Evolutionary conservation across 805 yeast species (phyloP).

Genomic region (Yamadazyma endophytica): DNA sequence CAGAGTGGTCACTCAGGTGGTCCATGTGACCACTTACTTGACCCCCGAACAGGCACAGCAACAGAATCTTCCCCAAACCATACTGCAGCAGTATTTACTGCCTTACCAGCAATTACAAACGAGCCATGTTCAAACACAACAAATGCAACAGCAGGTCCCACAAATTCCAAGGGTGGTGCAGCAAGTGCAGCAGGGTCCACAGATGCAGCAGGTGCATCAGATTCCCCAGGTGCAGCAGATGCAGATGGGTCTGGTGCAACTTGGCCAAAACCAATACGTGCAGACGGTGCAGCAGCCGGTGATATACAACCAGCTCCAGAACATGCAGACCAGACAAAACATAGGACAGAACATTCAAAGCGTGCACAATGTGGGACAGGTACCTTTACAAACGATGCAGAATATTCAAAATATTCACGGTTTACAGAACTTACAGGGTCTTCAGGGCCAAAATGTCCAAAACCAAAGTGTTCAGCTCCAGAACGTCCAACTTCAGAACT

Average conservation of each 20-base stretch:
- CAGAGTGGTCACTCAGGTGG: too few species aligned
- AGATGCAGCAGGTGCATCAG: not conserved
- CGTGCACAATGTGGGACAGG: not conserved
- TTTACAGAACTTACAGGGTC: conserved; percentile 1
- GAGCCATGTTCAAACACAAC: conserved; percentile 1
- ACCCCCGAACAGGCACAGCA: too few species aligned
- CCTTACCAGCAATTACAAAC: conserved; percentile 1
- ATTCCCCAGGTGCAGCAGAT: too few species aligned
- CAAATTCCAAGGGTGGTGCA: conserved; percentile 1
- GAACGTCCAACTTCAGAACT: too few species aligned
- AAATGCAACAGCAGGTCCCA: not conserved
- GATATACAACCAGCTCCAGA: too few species aligned
- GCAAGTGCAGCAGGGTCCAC: conserved; percentile 1
- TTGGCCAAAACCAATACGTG: too few species aligned
- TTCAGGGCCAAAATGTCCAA: conserved; percentile 1
- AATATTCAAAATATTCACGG: too few species aligned
- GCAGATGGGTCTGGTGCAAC: too few species aligned
- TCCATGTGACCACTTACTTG: too few species aligned
- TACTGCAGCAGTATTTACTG: not conserved
- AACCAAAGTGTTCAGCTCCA: not conserved
- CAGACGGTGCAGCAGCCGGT: too few species aligned
- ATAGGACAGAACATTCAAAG: conserved; percentile 1
- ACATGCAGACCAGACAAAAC: too few species aligned
- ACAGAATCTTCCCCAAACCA: too few species aligned
- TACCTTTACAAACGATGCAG: conserved; percentile 1